These are phyloP conservation scores for Dactylorhiza incarnata DNA, from an alignment of 106 monocot genomes.

Conservation along the genomic window DNA sequence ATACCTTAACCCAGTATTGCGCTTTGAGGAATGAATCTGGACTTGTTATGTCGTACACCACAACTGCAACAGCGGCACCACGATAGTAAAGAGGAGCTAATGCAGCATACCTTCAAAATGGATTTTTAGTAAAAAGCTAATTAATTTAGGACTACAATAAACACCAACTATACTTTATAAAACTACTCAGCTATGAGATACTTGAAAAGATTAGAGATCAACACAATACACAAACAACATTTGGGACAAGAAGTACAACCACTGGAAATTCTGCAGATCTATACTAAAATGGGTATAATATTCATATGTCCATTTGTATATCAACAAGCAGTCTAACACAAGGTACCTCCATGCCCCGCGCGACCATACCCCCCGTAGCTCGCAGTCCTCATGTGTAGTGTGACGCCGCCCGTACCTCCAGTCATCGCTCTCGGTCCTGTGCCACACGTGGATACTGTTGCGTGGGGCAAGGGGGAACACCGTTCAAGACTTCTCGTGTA, in stretches of 20 bases:
- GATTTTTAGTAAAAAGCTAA: not conserved
- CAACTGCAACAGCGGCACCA: constrained; percentile 94
- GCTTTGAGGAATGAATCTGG: constrained; percentile 87
- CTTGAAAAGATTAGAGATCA: not conserved
- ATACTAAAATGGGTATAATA: too few species aligned
- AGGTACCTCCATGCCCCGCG: too few species aligned
- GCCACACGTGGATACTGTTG: too few species aligned
- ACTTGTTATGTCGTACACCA: constrained; percentile 99
- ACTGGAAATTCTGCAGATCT: too few species aligned
- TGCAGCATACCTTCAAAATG: constrained; percentile 72
- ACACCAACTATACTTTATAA: not conserved
- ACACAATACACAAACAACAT: not conserved
- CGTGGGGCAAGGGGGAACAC: too few species aligned
- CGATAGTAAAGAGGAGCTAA: constrained; percentile 96
- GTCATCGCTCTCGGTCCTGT: too few species aligned
- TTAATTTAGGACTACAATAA: not conserved
- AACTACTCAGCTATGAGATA: not conserved
- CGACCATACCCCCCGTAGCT: too few species aligned
- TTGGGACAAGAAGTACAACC: not conserved
- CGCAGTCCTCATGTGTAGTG: too few species aligned
- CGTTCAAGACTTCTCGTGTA: too few species aligned
- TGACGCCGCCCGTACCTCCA: too few species aligned
- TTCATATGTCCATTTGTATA: too few species aligned
- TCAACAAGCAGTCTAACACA: too few species aligned
- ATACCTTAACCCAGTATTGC: constrained; percentile 98